Evolutionary conservation across 371 early-diverging fungal genomes (phyloP), one percentile per base, ranked within the genome.

Genomic region (Paraphysoderma sedebokerense): DNA sequence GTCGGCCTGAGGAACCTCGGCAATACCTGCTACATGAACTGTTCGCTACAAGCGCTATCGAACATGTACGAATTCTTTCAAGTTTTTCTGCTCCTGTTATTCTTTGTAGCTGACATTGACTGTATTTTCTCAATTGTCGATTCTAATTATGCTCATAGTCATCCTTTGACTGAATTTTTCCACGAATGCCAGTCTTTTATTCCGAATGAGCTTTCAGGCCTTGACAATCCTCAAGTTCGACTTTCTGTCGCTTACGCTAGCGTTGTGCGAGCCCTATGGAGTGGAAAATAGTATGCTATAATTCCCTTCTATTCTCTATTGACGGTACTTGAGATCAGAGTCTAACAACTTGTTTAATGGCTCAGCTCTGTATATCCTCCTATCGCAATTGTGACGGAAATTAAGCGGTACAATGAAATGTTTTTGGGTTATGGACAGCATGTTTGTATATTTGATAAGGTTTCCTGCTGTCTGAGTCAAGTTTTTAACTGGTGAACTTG

Each of bases 1-100:
- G 60, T 63, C 11, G 69, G 69, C 13, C 51, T 69, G 23, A 64
- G 63, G 46, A 69, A 69, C 28, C 47, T 70, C 26, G 78, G 77
- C 29, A 77, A 77, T 42, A 79, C 79, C 2, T 77, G 78, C 33
- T 77, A 62, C 51, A 67, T 76, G 66, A 76, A 77, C 48, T 58
- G 63, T 15, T 58, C 63, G 2, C 48, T 77, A 3, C 78, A 77
- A 46, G 61, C 66, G 36, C 45, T 77, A 13, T 54, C 56, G 17
- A 61, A 72, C 50, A 58, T 58, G 56, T 61, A n/a, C n/a, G n/a
- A n/a, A n/a, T n/a, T n/a, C n/a, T n/a, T n/a, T n/a, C n/a, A 54
- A 17, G 51, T 41, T 15, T 6, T 30, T 17, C 50, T 29, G 13
- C 35, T 29, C 24, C 28, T 33, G 17, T 36, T 55, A 9, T 36